These are phyloP conservation scores for Hibiscus trionum DNA, from an alignment of 345 rosid genomes.

Conservation along the genomic window DNA sequence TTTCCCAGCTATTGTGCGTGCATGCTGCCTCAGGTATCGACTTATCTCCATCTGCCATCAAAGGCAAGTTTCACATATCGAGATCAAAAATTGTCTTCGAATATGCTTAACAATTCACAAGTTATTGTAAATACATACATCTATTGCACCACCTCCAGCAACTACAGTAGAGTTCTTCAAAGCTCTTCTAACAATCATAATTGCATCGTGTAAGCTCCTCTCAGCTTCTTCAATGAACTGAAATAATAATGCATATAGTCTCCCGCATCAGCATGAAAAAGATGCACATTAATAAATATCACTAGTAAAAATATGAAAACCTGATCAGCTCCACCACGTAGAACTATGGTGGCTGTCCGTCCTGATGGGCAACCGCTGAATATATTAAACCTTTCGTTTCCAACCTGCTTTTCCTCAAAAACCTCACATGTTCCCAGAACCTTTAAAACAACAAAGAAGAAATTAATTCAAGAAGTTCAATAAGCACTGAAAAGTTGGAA, in stretches of 20 bases:
- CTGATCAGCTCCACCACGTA: conserved; percentile 99
- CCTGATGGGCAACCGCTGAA: conserved; percentile 98
- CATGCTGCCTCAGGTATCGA: conserved; percentile 83
- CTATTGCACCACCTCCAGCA: conserved; percentile 99
- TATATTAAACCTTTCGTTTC: conserved; percentile 95
- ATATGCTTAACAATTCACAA: neutral
- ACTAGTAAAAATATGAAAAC: conserved; percentile 25
- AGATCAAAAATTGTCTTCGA: neutral
- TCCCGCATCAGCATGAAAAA: neutral
- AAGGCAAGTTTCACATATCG: conserved; percentile 14
- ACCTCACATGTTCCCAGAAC: conserved; percentile 93
- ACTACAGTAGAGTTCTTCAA: conserved; percentile 93
- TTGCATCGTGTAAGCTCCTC: conserved; percentile 98
- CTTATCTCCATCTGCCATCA: conserved; percentile 89
- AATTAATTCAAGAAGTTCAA: neutral
- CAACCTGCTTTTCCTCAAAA: conserved; percentile 97
- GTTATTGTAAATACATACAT: conserved; percentile 46
- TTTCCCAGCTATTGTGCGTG: conserved; percentile 92
- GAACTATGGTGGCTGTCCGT: conserved; percentile 89
- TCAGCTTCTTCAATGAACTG: conserved; percentile 99
- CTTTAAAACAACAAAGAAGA: conserved; percentile 32
- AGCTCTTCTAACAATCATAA: conserved; percentile 99
- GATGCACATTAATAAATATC: neutral
- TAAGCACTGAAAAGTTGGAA: conserved; percentile 1
- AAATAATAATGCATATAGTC: conserved; percentile 5